These are phyloP conservation scores for Heracleum sosnowskyi DNA, from an alignment of 129 eudicot genomes.

Conservation along the genomic window DNA sequence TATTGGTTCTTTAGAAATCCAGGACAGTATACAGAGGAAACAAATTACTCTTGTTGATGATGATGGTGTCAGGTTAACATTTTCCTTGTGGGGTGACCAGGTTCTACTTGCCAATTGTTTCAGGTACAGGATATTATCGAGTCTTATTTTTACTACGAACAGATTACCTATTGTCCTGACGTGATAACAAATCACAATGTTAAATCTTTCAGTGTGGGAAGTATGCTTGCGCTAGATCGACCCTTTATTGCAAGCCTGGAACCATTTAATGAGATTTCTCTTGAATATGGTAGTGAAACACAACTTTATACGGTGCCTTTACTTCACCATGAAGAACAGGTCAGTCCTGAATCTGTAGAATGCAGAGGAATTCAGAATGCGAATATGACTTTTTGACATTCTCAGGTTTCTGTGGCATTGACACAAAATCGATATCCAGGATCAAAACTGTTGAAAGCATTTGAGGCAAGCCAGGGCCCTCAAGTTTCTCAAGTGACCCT, in stretches of 20 bases:
- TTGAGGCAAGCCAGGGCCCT: conserved; percentile 59
- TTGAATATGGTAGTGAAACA: conserved; percentile 93
- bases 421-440: conserved; percentile 69
- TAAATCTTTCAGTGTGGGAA: conserved; percentile 65
- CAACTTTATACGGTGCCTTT: conserved; percentile 86
- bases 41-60: conserved; percentile 71
- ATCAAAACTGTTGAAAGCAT: conserved; percentile 42
- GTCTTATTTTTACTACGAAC: neutral
- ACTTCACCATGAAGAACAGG: conserved; percentile 77
- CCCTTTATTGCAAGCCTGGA: conserved; percentile 68
- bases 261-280: conserved; percentile 53
- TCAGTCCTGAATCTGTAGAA: conserved; percentile 16
- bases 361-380: neutral
- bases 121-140: conserved; percentile 39
- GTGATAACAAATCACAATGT: conserved; percentile 10
- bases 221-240: conserved; percentile 79
- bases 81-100: conserved; percentile 94
- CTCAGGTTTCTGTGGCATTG: conserved; percentile 62
- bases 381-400: conserved; percentile 14
- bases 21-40: conserved; percentile 64
- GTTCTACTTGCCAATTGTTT: conserved; percentile 64
- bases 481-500: conserved; percentile 80
- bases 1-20: conserved; percentile 67
- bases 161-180: neutral
- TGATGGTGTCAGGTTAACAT: conserved; percentile 53